Conservation (phyloP, 768 basidiomycete species). For the Rhodotorula babjevae region DNA sequence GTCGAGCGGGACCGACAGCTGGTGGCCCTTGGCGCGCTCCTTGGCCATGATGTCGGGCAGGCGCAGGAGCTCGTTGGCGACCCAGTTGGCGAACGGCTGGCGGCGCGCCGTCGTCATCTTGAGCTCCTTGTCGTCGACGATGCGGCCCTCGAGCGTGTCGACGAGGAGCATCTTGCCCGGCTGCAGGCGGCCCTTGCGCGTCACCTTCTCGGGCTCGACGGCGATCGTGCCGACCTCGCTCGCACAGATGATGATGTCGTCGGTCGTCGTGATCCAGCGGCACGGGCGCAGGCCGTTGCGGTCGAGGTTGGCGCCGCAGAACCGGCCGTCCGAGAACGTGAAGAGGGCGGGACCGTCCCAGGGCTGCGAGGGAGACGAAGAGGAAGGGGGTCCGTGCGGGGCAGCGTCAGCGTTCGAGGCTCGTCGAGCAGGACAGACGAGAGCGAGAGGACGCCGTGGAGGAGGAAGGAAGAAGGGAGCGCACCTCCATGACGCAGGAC, state of each 20-base stretch:
- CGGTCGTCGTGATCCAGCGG: slow-evolving; percentile 89
- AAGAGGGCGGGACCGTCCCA: slow-evolving; percentile 99
- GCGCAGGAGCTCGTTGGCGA: slow-evolving; percentile 79
- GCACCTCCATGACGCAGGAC: slow-evolving; percentile 78
- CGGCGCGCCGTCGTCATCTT: slow-evolving; percentile 86
- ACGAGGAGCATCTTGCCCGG: slow-evolving; percentile 98
- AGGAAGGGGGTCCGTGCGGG: too few species aligned
- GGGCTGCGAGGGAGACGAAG: slow-evolving; percentile 50
- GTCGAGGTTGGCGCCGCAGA: slow-evolving; percentile 96
- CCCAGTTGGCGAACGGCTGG: slow-evolving; percentile 94
- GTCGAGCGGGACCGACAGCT: slow-evolving; percentile 66
- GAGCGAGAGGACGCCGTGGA: too few species aligned
- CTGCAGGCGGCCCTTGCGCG: slow-evolving; percentile 93
- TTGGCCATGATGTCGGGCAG: slow-evolving; percentile 89
- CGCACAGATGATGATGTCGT: slow-evolving; percentile 97
- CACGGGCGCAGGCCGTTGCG: slow-evolving; percentile 95
- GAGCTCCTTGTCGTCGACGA: slow-evolving; percentile 96
- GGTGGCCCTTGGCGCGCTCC: slow-evolving; percentile 63
- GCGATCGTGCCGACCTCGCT: slow-evolving; percentile 92
- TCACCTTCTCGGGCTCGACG: slow-evolving; percentile 87
- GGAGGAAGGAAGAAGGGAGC: neutral
- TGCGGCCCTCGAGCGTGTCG: slow-evolving; percentile 88
- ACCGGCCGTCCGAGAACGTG: slow-evolving; percentile 95
- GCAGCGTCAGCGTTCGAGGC: too few species aligned
- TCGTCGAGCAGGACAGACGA: neutral